Evolutionary conservation across 1,284 basidiomycete genomes (phyloP).

Genomic region (Ceratobasidium theobromae): DNA sequence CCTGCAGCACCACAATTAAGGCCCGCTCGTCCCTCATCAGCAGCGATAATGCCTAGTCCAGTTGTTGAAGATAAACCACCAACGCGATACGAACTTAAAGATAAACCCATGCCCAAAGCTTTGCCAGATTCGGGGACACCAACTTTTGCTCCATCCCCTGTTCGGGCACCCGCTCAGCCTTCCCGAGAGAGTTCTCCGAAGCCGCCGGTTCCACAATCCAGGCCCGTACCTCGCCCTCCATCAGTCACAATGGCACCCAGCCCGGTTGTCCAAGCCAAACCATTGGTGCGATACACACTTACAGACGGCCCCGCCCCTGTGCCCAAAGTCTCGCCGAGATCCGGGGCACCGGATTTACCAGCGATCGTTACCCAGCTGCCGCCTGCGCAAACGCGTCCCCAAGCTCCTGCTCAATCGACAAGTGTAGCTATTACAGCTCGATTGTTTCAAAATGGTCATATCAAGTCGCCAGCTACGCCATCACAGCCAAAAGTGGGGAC

Average conservation of each 20-base stretch:
- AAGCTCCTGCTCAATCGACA: neutral
- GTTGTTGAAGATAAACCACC: neutral
- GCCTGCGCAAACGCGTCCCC: neutral
- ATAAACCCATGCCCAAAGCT: neutral
- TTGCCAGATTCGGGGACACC: neutral
- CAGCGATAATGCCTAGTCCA: neutral
- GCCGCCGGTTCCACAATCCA: neutral
- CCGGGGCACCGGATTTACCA: neutral
- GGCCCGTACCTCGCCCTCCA: neutral
- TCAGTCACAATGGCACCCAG: neutral
- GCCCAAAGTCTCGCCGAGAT: neutral
- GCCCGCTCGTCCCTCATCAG: too few species aligned
- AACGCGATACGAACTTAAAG: constrained; percentile 1
- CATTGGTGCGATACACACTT: constrained; percentile 1
- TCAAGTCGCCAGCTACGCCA: neutral
- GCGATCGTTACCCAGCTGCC: neutral
- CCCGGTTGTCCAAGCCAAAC: neutral
- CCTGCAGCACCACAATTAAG: too few species aligned
- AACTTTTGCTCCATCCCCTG: neutral
- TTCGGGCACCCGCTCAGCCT: neutral
- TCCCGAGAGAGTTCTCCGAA: neutral
- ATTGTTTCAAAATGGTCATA: neutral
- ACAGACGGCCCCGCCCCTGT: neutral
- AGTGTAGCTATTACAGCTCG: neutral
- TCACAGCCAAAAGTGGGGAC: neutral